Evolutionary conservation across 2,329 filamentous ascomycete species (phyloP), one percentile per base, ranked within the genome.

Genomic region (Colletotrichum ledebouriae): DNA sequence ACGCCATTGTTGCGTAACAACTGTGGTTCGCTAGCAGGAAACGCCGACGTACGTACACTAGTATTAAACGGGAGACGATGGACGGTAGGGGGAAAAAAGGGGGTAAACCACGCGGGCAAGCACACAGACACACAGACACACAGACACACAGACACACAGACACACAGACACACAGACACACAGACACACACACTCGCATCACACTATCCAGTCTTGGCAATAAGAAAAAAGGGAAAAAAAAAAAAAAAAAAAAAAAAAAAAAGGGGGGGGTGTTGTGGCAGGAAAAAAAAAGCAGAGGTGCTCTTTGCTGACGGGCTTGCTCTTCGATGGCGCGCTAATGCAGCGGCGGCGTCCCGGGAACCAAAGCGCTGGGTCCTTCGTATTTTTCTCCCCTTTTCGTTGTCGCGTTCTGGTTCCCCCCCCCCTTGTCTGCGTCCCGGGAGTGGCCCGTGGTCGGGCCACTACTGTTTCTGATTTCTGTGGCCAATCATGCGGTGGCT

Each of bases 331-430:
- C 7, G 59, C 60, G 63, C 66, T 69, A 69, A 69, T 69, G 66
- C 66, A 57, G 37, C 62, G 50, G 56, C 64, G 64, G 59, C 64
- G 55, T 59, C 62, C 66, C 66, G 62, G 66, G 66, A 67, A 69
- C 66, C 66, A 69, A 59, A 56, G 57, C 66, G 66, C 56, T 61
- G 66, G 66, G 66, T 67, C 65, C 65, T 55, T 47, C 20, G 50
- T 49, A 62, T n/a, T 52, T 29, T 15, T 4, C 12, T 3, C 29
- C 29, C 29, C 3, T 39, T 39, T 13, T 37, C 34, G 34, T 37
- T 37, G 34, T 37, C 34, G 34, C 34, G 34, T 6, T 6, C 17
- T 17, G 17, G 17, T 17, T 17, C 2, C 17, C 17, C 17, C 17
- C 17, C 17, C 17, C 17, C 17, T 17, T 1, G 17, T 17, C 39